These are phyloP conservation scores for Elongisporangium undulatum DNA, from an alignment of 352 stramenopile genomes.

Conservation along the genomic window DNA sequence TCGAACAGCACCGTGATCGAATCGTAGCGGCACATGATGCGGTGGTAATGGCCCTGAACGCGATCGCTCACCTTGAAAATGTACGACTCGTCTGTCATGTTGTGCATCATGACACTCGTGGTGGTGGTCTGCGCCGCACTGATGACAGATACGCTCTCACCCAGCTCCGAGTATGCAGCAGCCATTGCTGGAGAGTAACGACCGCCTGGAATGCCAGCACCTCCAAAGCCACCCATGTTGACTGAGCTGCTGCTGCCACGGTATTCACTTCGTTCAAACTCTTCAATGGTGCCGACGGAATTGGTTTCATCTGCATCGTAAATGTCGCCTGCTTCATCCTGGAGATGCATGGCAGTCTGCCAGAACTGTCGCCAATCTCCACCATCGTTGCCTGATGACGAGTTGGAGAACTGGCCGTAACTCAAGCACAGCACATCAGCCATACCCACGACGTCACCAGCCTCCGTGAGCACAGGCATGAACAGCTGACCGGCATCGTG, in stretches of 20 bases:
- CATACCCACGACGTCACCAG: constrained; percentile 83
- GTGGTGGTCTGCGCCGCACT: constrained; percentile 72
- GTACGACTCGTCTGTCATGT: constrained; percentile 66
- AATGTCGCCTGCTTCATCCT: constrained; percentile 74
- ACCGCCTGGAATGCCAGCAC: constrained; percentile 7
- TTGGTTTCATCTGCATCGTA: constrained; percentile 75
- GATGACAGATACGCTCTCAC: constrained; percentile 84
- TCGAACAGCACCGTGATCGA: constrained; percentile 64
- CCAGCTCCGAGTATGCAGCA: constrained; percentile 75
- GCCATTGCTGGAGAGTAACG: constrained; percentile 42
- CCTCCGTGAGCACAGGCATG: constrained; percentile 76
- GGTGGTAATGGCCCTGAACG: constrained; percentile 77
- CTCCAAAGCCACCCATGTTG: constrained; percentile 21
- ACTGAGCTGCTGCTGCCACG: constrained; percentile 25
- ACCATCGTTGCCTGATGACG: constrained; percentile 55
- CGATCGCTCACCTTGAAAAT: constrained; percentile 89
- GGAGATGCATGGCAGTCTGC: constrained; percentile 83
- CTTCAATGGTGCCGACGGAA: constrained; percentile 86
- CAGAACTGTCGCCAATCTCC: constrained; percentile 88
- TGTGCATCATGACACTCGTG: constrained; percentile 70
- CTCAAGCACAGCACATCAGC: constrained; percentile 85
- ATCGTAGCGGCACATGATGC: constrained; percentile 79
- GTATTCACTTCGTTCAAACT: constrained; percentile 85
- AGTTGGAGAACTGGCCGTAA: constrained; percentile 85
- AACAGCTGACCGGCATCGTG: constrained; percentile 83